A percentile compares a stretch with the other conserved stretches of the same genome.
These are phyloP conservation scores for Sclerotinia spermophila DNA, from an alignment of 2,329 filamentous ascomycete genomes.

Conservation along the genomic window DNA sequence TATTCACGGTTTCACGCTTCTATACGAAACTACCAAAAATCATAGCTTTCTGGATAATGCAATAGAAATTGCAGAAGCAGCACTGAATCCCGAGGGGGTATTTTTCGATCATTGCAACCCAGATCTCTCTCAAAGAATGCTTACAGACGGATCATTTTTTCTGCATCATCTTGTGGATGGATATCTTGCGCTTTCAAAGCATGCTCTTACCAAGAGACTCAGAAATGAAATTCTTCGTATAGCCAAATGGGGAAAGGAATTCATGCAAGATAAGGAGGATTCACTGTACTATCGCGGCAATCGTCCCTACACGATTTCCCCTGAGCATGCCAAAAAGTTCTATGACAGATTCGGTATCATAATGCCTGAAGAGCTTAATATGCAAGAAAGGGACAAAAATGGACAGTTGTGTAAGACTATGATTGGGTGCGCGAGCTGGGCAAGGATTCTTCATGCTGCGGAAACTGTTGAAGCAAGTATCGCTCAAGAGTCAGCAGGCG, in stretches of 20 bases:
- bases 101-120: slow-evolving; percentile 24
- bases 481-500: background rate
- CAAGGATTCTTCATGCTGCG: slow-evolving; percentile 21
- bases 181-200: slow-evolving; percentile 21
- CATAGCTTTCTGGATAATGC: slow-evolving; percentile 20
- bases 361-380: slow-evolving; percentile 21
- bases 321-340: slow-evolving; percentile 21
- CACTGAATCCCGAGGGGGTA: slow-evolving; percentile 18
- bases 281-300: slow-evolving; percentile 26
- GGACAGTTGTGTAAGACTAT: slow-evolving; percentile 28
- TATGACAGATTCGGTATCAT: slow-evolving; percentile 20
- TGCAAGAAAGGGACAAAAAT: slow-evolving; percentile 25
- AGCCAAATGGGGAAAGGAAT: slow-evolving; percentile 26
- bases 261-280: slow-evolving; percentile 24
- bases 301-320: slow-evolving; percentile 24
- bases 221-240: slow-evolving; percentile 20
- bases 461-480: slow-evolving; percentile 9
- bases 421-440: slow-evolving; percentile 27
- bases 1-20: slow-evolving; percentile 25
- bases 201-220: slow-evolving; percentile 15
- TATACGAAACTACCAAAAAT: slow-evolving; percentile 19
- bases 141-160: slow-evolving; percentile 28
- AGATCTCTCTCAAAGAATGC: slow-evolving; percentile 19
- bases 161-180: slow-evolving; percentile 28
- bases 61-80: slow-evolving; percentile 23